Evolutionary conservation across 371 early-diverging fungal genomes (phyloP).

Genomic region (Capniomyces stellatus): DNA sequence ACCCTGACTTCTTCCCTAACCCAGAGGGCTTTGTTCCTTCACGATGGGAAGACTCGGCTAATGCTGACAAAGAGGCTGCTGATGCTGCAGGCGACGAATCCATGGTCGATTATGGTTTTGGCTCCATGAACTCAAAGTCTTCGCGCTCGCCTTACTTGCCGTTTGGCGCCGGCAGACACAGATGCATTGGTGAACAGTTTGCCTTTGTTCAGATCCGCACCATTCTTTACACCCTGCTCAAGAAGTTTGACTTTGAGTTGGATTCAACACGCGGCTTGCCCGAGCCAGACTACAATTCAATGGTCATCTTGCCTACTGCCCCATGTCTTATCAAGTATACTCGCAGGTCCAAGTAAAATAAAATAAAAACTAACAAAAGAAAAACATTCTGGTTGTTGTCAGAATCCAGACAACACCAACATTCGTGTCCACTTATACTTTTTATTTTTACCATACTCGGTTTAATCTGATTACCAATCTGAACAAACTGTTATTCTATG

Average conservation of each 20-base stretch:
- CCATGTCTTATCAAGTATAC: slow-evolving; percentile 44
- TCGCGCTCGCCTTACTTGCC: slow-evolving; percentile 79
- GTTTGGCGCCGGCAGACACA: slow-evolving; percentile 95
- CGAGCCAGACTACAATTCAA: slow-evolving; percentile 64
- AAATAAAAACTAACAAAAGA: no score
- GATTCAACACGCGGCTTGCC: slow-evolving; percentile 50
- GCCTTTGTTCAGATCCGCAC: slow-evolving; percentile 92
- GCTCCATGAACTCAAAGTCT: slow-evolving; percentile 54
- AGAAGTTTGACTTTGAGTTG: slow-evolving; percentile 48
- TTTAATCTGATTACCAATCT: no score
- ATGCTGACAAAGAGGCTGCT: not conserved
- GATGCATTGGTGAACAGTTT: slow-evolving; percentile 95
- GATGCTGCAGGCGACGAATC: slow-evolving; percentile 39
- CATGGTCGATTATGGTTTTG: slow-evolving; percentile 67
- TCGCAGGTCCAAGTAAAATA: slow-evolving; percentile 29
- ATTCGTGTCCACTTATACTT: no score
- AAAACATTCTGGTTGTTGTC: no score
- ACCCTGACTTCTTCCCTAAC: slow-evolving; percentile 55
- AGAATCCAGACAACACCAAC: no score
- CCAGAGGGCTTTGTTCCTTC: slow-evolving; percentile 58
- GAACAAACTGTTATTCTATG: no score
- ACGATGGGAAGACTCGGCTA: slow-evolving; percentile 39
- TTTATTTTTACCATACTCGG: no score
- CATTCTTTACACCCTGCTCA: slow-evolving; percentile 57
- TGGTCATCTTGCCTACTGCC: slow-evolving; percentile 72